Base-by-base conservation (phyloP, 2,329 filamentous ascomycete species). In the Dactylella cylindrospora region DNA sequence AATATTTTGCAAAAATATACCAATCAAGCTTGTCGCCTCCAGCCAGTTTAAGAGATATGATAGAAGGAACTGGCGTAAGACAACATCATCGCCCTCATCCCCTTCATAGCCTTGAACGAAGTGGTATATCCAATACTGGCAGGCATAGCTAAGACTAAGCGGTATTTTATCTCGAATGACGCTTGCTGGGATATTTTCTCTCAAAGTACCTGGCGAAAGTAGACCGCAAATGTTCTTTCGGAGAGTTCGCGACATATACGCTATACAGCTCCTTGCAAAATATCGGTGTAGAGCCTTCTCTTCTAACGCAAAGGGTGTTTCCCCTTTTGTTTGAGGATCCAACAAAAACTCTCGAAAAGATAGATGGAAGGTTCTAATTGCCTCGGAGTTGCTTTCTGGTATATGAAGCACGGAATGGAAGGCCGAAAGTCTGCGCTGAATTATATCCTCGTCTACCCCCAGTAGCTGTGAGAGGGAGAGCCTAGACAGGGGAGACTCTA, bases 171-270 rank as follows among this genome's bases (percentile, higher is more conserved):
- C 53, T 25, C 66, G 67, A 23, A 72, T 67, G 26, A 35, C 59
- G 20, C 61, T 19, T 8, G 39, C 41, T 20, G 68, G 55, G 8
- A 73, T 59, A 8, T 69, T 64, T 5, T 60, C 61, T 35, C 66
- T 67, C 23, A 36, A 38, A 22, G 29, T 70, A 19, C 70, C 71
- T 29, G 70, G 70, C 9, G 28, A 13, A n/a, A 44, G 9, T 0
- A 74, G 45, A 3, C 53, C 52, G 59, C 73, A 76, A 2, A 77
- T 73, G 46, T 76, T 66, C 57, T 68, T 64, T 26, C 68, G 72
- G 0, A 77, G 67, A 2, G 32, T 64, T 20, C 28, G 38, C 38
- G 69, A 71, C 68, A 76, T 70, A 0, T 75, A 59, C 29, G 70
- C 31, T 13, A 77, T 51, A 62, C 75, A 77, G 10, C 22, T 43